These are phyloP conservation scores for Hordeum vulgare DNA, from an alignment of 176 grass and related monocot genomes.

Conservation along the genomic window MorexV3_pseudomolecules_assembly NC_058522.1:426270233-426270732, in stretches of 20 bases:
- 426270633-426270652: background rate
- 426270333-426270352: background rate
- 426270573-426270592: constrained; percentile 42
- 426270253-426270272: background rate
- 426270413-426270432: background rate
- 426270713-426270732: background rate
- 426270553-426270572: constrained; percentile 39
- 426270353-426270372: background rate
- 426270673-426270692: background rate
- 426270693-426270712: background rate
- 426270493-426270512: constrained; percentile 52
- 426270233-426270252: constrained; percentile 9
- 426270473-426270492: constrained; percentile 13
- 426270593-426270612: background rate
- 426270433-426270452: background rate
- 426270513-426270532: constrained; percentile 38
- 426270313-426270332: background rate
- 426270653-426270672: background rate
- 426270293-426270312: background rate
- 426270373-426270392: background rate
- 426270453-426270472: background rate
- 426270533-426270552: constrained; percentile 42
- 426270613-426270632: background rate
- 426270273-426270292: background rate
- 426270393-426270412: background rate